Percentiles rank a stretch among this genome's conserved stretches.
Evolutionary conservation across 495 filamentous ascomycete genomes (phyloP).

Genomic region (Lophium mytilinum): DNA sequence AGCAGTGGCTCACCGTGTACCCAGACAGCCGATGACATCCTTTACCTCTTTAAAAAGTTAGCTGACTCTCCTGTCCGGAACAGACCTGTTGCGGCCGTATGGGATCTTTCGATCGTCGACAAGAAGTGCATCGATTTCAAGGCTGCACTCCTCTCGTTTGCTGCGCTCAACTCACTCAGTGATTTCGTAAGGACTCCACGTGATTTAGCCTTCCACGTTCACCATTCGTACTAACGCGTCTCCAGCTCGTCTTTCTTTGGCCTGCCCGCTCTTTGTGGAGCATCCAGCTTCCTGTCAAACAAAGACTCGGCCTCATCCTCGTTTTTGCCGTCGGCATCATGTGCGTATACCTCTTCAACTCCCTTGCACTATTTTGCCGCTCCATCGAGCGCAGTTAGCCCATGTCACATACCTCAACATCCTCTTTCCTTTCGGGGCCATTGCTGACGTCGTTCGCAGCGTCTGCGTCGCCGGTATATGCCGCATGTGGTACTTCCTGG

Average conservation of each 20-base stretch:
- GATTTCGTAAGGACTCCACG: slow-evolving; percentile 19
- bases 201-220: neutral
- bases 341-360: neutral
- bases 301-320: slow-evolving; percentile 12
- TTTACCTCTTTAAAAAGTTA: neutral
- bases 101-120: slow-evolving; percentile 4
- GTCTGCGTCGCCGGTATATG: neutral
- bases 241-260: slow-evolving; percentile 4
- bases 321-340: slow-evolving; percentile 15
- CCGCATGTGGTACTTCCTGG: neutral
- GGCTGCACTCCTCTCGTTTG: slow-evolving; percentile 6
- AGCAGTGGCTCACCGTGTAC: neutral
- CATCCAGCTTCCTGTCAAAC: slow-evolving; percentile 19
- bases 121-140: slow-evolving; percentile 15
- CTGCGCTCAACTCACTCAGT: slow-evolving; percentile 17
- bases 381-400: neutral
- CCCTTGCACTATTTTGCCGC: neutral
- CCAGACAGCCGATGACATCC: neutral
- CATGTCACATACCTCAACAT: neutral
- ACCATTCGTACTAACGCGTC: neutral
- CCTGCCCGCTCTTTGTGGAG: slow-evolving; percentile 16
- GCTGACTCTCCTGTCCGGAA: neutral
- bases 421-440: neutral
- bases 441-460: neutral
- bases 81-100: slow-evolving; percentile 1